A percentile compares a stretch with the other conserved stretches of the same genome.
phyloP scores from a whole-genome alignment of 208 protist species.

The Crithidia bombi region DNA sequence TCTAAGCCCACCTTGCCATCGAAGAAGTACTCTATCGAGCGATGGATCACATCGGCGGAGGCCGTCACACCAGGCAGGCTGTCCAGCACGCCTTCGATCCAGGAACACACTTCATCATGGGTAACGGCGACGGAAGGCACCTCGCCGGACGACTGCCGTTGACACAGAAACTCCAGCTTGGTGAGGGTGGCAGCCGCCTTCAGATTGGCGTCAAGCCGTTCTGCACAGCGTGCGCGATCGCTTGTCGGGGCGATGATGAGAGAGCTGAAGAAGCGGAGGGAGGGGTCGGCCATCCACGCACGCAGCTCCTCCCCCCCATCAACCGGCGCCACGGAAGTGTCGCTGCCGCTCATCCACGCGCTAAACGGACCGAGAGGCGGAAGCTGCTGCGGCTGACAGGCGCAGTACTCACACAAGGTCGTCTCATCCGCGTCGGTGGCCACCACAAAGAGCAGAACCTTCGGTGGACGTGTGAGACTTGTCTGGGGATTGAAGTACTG shows the following conservation, averaged over 20 bases:
- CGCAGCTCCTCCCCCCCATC: slow-evolving; percentile 22
- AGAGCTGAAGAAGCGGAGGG: slow-evolving; percentile 34
- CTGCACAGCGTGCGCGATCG: slow-evolving; percentile 11
- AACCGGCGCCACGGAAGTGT: neutral
- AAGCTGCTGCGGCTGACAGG: slow-evolving; percentile 4
- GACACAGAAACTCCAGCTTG: slow-evolving; percentile 36
- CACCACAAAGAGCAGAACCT: slow-evolving; percentile 51
- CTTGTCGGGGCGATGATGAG: slow-evolving; percentile 28
- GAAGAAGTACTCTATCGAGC: slow-evolving; percentile 49
- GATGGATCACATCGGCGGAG: slow-evolving; percentile 31
- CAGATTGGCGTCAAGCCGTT: slow-evolving; percentile 22
- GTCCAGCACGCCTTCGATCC: slow-evolving; percentile 49
- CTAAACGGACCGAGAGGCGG: slow-evolving; percentile 40
- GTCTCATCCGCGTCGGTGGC: slow-evolving; percentile 35
- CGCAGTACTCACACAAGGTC: slow-evolving; percentile 38
- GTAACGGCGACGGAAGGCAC: slow-evolving; percentile 30
- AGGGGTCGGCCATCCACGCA: slow-evolving; percentile 33
- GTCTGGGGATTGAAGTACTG: slow-evolving; percentile 39
- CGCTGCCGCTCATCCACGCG: slow-evolving; percentile 18
- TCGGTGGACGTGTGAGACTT: slow-evolving; percentile 24
- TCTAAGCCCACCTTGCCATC: slow-evolving; percentile 23
- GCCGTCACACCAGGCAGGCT: slow-evolving; percentile 46
- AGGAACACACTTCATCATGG: slow-evolving; percentile 35
- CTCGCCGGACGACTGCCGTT: slow-evolving; percentile 15
- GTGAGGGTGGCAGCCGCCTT: slow-evolving; percentile 11